A percentile compares a stretch with the other conserved stretches of the same genome.
These are phyloP conservation scores for Neopestalotiopsis clavispora DNA, from an alignment of 2,329 filamentous ascomycete genomes.

Conservation along the genomic window DNA sequence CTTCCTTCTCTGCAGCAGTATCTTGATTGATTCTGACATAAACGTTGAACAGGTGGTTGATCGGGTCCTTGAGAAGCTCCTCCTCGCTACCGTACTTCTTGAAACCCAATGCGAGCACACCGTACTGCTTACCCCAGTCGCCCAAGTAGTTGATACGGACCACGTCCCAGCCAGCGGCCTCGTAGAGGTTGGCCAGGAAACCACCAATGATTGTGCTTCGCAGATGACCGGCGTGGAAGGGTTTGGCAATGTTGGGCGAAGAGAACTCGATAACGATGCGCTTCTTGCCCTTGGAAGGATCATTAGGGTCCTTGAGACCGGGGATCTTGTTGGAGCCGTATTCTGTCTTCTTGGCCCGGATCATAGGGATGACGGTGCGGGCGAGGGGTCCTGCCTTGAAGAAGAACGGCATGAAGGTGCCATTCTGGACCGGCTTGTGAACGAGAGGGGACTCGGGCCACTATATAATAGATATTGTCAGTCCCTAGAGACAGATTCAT, in stretches of 20 bases:
- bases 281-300: slow-evolving; percentile 44
- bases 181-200: slow-evolving; percentile 73
- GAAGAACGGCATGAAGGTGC: slow-evolving; percentile 79
- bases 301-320: slow-evolving; percentile 59
- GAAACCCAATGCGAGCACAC: slow-evolving; percentile 71
- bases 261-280: slow-evolving; percentile 73
- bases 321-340: slow-evolving; percentile 70
- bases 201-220: slow-evolving; percentile 79
- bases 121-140: slow-evolving; percentile 79
- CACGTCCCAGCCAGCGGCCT: slow-evolving; percentile 72
- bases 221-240: slow-evolving; percentile 77
- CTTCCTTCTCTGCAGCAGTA: slow-evolving; percentile 65
- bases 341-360: slow-evolving; percentile 62
- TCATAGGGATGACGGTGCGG: slow-evolving; percentile 69
- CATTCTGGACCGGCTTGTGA: slow-evolving; percentile 69
- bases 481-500: background rate
- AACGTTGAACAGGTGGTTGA: slow-evolving; percentile 74
- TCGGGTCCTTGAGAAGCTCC: slow-evolving; percentile 66
- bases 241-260: slow-evolving; percentile 78
- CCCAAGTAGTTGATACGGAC: slow-evolving; percentile 76
- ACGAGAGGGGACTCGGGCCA: slow-evolving; percentile 78
- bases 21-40: slow-evolving; percentile 72
- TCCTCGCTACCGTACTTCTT: slow-evolving; percentile 71
- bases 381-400: slow-evolving; percentile 73
- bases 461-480: slow-evolving; percentile 38